These are phyloP conservation scores for Dentipellis fragilis DNA, from an alignment of 768 basidiomycete genomes.

Conservation along the genomic window DNA sequence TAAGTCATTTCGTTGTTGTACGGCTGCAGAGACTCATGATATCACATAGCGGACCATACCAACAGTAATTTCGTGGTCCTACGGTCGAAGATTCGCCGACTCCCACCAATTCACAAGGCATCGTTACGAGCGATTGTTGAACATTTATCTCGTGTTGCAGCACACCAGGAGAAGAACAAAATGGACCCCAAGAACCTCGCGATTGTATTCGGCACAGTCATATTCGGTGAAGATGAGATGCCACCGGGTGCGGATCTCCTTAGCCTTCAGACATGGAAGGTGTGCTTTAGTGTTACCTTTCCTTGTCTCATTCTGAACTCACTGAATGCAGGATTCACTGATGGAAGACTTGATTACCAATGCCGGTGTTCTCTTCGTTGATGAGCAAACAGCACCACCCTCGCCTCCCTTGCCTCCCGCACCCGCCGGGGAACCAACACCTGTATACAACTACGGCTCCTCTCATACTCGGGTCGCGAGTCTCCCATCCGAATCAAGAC, in stretches of 20 bases:
- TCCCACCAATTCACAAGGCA: slow-evolving; percentile 78
- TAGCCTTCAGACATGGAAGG: slow-evolving; percentile 68
- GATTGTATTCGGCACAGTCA: slow-evolving; percentile 80
- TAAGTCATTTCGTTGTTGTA: slow-evolving; percentile 19
- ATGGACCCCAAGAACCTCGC: slow-evolving; percentile 92
- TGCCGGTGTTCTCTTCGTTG: slow-evolving; percentile 51
- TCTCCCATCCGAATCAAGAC: slow-evolving; percentile 19
- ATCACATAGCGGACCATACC: slow-evolving; percentile 53
- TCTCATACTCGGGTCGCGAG: slow-evolving; percentile 56
- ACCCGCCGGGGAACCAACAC: slow-evolving; percentile 52
- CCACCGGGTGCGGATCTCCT: slow-evolving; percentile 61
- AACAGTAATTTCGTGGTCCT: slow-evolving; percentile 64
- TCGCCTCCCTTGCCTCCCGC: slow-evolving; percentile 71
- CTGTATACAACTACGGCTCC: slow-evolving; percentile 56
- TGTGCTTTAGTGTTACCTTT: slow-evolving; percentile 18
- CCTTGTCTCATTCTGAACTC: background rate
- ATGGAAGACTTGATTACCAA: slow-evolving; percentile 83
- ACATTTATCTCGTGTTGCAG: slow-evolving; percentile 67
- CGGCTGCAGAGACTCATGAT: background rate
- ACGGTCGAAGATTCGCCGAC: slow-evolving; percentile 75
- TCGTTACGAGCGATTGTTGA: slow-evolving; percentile 75
- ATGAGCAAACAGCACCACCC: slow-evolving; percentile 30
- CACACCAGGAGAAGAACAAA: slow-evolving; percentile 67
- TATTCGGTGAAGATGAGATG: slow-evolving; percentile 89
- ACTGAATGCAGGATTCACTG: slow-evolving; percentile 41